phyloP scores from a whole-genome alignment of 2,329 filamentous ascomycete species.

The Epichloe sylvatica region DNA sequence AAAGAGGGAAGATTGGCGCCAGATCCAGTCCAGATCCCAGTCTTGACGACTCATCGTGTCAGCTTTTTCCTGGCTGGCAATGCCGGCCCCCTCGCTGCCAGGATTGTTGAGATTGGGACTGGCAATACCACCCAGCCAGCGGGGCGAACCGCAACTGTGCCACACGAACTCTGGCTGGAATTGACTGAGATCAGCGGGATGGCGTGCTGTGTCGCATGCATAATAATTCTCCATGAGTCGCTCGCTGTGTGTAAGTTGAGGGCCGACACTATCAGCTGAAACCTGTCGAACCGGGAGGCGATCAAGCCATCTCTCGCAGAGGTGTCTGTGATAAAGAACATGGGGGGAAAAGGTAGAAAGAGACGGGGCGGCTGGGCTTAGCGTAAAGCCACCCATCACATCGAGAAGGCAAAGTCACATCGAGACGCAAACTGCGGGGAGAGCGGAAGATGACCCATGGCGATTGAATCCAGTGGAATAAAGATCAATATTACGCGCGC shows the following conservation, averaged over 20 bases:
- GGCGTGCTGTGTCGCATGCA: neutral
- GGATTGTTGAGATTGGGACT: neutral
- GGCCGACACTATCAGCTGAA: neutral
- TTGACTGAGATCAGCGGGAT: neutral
- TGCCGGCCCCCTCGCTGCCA: neutral
- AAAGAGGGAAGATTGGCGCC: neutral
- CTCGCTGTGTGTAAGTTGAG: neutral
- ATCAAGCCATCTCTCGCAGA: neutral
- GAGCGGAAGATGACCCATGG: no score
- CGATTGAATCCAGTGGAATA: neutral
- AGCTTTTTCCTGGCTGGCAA: neutral
- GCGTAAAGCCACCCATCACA: no score
- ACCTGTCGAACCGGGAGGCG: neutral
- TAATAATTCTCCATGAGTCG: neutral
- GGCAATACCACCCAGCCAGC: neutral
- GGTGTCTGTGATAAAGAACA: neutral
- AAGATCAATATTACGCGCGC: neutral
- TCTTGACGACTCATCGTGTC: neutral
- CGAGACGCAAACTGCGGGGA: neutral
- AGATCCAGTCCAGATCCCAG: neutral
- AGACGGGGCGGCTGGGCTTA: no score
- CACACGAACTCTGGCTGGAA: neutral
- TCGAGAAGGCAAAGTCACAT: no score
- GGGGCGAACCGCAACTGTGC: constrained; percentile 1
- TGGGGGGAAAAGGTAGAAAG: neutral